Base-by-base conservation (phyloP, 129 eudicot genomes). In the Scalesia atractyloides region DNA sequence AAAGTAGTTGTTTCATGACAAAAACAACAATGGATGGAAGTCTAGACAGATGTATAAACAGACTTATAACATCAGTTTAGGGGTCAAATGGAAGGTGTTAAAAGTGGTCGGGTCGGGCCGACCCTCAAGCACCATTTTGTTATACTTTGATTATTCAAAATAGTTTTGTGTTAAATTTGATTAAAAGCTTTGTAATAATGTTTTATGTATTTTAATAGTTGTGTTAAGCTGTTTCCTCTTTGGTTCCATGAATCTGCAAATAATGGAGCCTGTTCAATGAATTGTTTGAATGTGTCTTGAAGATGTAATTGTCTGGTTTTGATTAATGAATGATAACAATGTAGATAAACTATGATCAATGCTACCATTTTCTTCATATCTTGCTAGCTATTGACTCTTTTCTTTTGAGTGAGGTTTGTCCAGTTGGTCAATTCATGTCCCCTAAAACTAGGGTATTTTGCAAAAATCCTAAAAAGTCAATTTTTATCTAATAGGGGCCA, bases 1-100 rank as follows among this genome's bases (percentile, higher is more conserved):
- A 7, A 57, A 39, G 33, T 43, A 34, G 16, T 34, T 24, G 44
- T 44, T 71, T 18, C 3, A 37, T 20, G 47, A 54, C 37, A 19
- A 54, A 19, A 54, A 19, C 53, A 13, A 37, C 41, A 13, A 54
- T 12, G 0, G 17, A 34, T 61, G 62, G 62, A 73, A 73, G 49
- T 62, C 52, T 30, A 43, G 15, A 60, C 14, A 67, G 41, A 67
- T 66, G 41, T n/a, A 30, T 14, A 37, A 68, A 34, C 20, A 57
- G 37, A 59, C 10, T 24, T 56, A 54, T 54, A 19, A 19, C 62
- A 56, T 19, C 14, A 15, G 19, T 47, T 66, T 7, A 46, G 34
- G 57, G 22, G 22, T 22, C 12, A 20, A 14, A 56, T 54, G 41
- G 54, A 44, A 71, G 43, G 39, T 71, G 66, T 22, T 56, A 54